A percentile compares a stretch with the other conserved stretches of the same genome.
phyloP scores from a whole-genome alignment of 164 flowering plant genomes.

The Nymphaea colorata region DNA sequence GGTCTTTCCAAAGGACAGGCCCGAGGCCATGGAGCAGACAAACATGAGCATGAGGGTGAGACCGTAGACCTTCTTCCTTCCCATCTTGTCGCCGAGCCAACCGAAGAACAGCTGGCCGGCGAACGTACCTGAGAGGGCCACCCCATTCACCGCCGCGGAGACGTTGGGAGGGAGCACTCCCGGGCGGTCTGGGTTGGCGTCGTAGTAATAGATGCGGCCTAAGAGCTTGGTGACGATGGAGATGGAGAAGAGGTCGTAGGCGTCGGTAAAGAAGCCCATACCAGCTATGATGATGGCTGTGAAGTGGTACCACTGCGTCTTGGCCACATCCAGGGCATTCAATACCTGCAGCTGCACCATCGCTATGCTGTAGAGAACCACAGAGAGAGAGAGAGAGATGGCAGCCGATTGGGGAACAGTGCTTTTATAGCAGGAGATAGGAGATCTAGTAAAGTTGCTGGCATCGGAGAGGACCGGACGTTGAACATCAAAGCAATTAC shows the following conservation, averaged over 20 bases:
- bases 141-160: slow-evolving; percentile 31
- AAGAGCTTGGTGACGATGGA: slow-evolving; percentile 36
- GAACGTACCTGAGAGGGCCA: slow-evolving; percentile 42
- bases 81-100: slow-evolving; percentile 49
- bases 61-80: slow-evolving; percentile 44
- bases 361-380: background rate
- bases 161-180: slow-evolving; percentile 30
- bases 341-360: slow-evolving; percentile 21
- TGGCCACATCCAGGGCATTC: slow-evolving; percentile 35
- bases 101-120: slow-evolving; percentile 45
- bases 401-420: no score
- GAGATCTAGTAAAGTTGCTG: no score
- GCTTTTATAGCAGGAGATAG: no score
- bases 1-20: slow-evolving; percentile 33
- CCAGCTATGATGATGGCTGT: slow-evolving; percentile 43
- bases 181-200: slow-evolving; percentile 7
- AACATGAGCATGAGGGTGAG: slow-evolving; percentile 45
- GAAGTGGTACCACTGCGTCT: slow-evolving; percentile 46
- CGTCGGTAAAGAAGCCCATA: slow-evolving; percentile 64
- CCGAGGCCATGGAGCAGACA: slow-evolving; percentile 39
- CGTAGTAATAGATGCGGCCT: slow-evolving; percentile 43
- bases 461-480: no score
- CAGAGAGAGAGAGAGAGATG: no score
- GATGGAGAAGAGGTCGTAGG: slow-evolving; percentile 56
- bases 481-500: no score